Percentiles rank a stretch among this genome's conserved stretches.
These are phyloP conservation scores for Delitschia confertaspora DNA, from an alignment of 495 filamentous ascomycete genomes.

Conservation along the genomic window DNA sequence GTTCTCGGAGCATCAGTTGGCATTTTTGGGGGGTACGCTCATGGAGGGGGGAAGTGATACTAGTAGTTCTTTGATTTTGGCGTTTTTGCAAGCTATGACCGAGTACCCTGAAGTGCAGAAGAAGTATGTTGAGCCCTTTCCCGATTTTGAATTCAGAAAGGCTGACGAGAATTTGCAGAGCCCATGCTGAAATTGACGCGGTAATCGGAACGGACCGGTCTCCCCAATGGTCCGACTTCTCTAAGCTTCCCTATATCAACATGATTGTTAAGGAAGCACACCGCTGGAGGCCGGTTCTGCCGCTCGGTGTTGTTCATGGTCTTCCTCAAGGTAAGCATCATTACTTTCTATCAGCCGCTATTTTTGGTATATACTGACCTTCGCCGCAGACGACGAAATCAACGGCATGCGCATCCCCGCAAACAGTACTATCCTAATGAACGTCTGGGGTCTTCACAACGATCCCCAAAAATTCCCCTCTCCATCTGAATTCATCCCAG, in stretches of 20 bases:
- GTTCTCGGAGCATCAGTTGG: conserved; percentile 34
- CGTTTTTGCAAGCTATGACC: conserved; percentile 37
- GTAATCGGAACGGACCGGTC: conserved; percentile 32
- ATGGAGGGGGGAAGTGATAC: conserved; percentile 44
- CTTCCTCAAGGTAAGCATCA: conserved; percentile 8
- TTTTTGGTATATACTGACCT: background rate
- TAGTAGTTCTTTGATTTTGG: conserved; percentile 26
- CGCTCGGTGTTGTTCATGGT: conserved; percentile 33
- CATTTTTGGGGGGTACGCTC: conserved; percentile 32
- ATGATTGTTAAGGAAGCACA: conserved; percentile 37
- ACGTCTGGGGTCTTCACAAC: conserved; percentile 33
- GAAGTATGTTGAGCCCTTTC: background rate
- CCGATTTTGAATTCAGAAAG: background rate
- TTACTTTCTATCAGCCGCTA: conserved; percentile 3
- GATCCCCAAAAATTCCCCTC: background rate
- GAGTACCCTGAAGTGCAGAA: conserved; percentile 32
- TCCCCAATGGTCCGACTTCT: conserved; percentile 36
- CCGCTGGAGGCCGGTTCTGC: conserved; percentile 35
- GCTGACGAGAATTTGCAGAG: background rate
- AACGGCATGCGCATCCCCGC: conserved; percentile 33
- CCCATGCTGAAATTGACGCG: conserved; percentile 28
- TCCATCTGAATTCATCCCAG: background rate
- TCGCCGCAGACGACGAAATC: conserved; percentile 27
- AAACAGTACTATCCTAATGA: conserved; percentile 32
- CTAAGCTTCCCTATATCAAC: conserved; percentile 38